These are phyloP conservation scores for Dryas integrifolia DNA, from an alignment of 331 rosid species.

Conservation along the genomic window DNA sequence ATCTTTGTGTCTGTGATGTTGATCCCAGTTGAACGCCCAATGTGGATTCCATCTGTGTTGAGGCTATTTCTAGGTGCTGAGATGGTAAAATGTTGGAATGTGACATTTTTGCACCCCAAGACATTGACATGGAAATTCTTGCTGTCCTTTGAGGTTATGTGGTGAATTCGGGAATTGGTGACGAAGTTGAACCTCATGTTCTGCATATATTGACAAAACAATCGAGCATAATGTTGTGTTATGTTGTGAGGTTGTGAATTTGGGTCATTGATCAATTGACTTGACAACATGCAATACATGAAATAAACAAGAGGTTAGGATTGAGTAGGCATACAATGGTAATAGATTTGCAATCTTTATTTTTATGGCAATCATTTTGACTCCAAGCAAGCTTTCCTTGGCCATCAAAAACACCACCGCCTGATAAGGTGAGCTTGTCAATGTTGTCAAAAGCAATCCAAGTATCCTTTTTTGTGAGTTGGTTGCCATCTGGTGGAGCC, in stretches of 20 bases:
- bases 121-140: constrained; percentile 41
- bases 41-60: constrained; percentile 52
- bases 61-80: constrained; percentile 31
- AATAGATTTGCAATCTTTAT: constrained; percentile 2
- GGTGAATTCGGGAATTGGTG: constrained; percentile 26
- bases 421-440: constrained; percentile 30
- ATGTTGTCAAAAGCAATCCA: constrained; percentile 40
- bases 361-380: constrained; percentile 26
- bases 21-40: constrained; percentile 36
- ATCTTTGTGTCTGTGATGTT: constrained; percentile 22
- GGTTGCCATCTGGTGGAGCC: constrained; percentile 23
- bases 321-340: constrained; percentile 29
- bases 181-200: constrained; percentile 43
- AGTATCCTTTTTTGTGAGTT: constrained; percentile 2
- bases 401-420: constrained; percentile 52
- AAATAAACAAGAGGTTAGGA: too few relatives aligned
- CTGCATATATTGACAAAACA: constrained; percentile 23
- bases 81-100: constrained; percentile 23
- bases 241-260: too few relatives aligned
- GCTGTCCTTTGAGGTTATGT: constrained; percentile 36
- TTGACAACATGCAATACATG: too few relatives aligned
- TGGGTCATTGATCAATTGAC: too few relatives aligned
- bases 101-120: constrained; percentile 25
- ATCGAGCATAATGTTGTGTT: too few relatives aligned
- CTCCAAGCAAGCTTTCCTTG: constrained; percentile 43